Evolutionary conservation across 2,329 filamentous ascomycete species (phyloP).

Genomic region (Venturia nashicola): DNA sequence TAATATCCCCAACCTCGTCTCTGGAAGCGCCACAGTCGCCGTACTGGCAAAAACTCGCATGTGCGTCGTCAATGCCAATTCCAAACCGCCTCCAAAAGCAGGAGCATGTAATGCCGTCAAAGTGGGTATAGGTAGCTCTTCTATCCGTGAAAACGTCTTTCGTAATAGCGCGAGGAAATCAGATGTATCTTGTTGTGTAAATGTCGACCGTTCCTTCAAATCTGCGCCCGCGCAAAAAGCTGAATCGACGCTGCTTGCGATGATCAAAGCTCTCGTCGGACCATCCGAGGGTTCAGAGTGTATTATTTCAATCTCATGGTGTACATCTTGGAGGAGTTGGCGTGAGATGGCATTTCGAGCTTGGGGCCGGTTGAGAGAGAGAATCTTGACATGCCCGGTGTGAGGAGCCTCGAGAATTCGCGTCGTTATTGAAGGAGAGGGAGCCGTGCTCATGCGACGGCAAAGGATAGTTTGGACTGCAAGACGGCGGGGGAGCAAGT

Average conservation of each 20-base stretch:
- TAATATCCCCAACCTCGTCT: slow-evolving; percentile 87
- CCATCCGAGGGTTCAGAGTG: slow-evolving; percentile 45
- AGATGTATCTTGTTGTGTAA: slow-evolving; percentile 64
- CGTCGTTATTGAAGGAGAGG: neutral
- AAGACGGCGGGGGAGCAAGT: neutral
- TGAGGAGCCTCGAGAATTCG: slow-evolving; percentile 54
- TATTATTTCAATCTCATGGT: slow-evolving; percentile 60
- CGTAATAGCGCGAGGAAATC: slow-evolving; percentile 70
- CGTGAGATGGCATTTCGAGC: slow-evolving; percentile 86
- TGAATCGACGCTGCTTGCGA: slow-evolving; percentile 74
- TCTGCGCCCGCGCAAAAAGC: slow-evolving; percentile 94
- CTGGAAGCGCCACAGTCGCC: slow-evolving; percentile 70
- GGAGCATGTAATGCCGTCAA: slow-evolving; percentile 77
- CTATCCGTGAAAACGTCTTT: slow-evolving; percentile 59
- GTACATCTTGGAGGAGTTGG: slow-evolving; percentile 60
- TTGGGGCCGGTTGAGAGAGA: slow-evolving; percentile 73
- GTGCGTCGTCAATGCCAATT: slow-evolving; percentile 80
- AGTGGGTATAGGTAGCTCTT: slow-evolving; percentile 72
- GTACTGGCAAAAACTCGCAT: slow-evolving; percentile 77
- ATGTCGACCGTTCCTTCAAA: slow-evolving; percentile 67
- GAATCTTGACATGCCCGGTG: slow-evolving; percentile 72
- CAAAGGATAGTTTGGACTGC: neutral
- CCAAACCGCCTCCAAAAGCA: slow-evolving; percentile 85
- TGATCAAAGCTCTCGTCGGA: slow-evolving; percentile 64
- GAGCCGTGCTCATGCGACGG: neutral